These are phyloP conservation scores for Centaurea solstitialis DNA, from an alignment of 129 eudicot species.

Conservation along the genomic window DNA sequence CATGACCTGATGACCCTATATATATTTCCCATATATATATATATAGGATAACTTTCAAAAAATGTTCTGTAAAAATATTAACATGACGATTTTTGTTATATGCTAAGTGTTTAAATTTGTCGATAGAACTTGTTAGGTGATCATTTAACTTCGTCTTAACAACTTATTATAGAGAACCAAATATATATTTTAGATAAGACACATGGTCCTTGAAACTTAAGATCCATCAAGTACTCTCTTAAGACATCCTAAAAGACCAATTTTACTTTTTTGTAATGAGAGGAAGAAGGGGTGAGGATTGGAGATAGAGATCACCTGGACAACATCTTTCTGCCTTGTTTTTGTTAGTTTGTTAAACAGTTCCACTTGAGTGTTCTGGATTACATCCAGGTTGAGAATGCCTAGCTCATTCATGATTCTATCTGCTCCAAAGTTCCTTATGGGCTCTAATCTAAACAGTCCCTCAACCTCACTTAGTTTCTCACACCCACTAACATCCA, in stretches of 20 bases:
- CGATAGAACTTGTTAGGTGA: no score
- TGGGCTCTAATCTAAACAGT: slow-evolving; percentile 21
- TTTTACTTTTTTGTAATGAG: neutral
- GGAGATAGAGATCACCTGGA: slow-evolving; percentile 18
- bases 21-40: no score
- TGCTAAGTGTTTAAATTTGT: no score
- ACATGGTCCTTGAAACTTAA: no score
- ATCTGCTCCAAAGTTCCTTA: slow-evolving; percentile 2
- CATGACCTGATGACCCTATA: no score
- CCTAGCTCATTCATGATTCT: slow-evolving; percentile 11
- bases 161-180: no score
- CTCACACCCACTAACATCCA: slow-evolving; percentile 10
- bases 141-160: no score
- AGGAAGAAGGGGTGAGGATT: neutral
- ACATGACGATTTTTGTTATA: no score
- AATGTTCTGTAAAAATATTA: no score
- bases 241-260: neutral
- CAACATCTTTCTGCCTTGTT: neutral
- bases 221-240: no score
- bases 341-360: slow-evolving; percentile 13
- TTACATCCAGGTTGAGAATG: neutral
- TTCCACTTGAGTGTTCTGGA: slow-evolving; percentile 1
- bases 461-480: slow-evolving; percentile 16
- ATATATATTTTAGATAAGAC: no score
- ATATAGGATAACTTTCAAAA: no score